A percentile compares a stretch with the other conserved stretches of the same genome.
These are phyloP conservation scores for Fusarium sp. DNA, from an alignment of 2,329 filamentous ascomycete genomes.

Conservation along the genomic window DNA sequence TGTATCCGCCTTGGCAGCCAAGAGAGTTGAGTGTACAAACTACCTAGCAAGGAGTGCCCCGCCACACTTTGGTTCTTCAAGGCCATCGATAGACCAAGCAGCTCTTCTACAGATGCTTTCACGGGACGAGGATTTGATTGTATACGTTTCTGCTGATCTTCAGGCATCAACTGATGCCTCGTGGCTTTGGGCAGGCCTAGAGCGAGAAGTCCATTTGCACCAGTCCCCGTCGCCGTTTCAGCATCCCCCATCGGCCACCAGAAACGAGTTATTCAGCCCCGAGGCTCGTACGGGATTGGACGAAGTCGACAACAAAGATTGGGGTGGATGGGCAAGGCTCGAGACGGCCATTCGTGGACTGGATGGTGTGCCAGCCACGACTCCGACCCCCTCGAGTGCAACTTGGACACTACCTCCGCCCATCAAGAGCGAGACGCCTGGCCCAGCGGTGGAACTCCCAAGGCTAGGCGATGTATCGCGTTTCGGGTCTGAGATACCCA, in stretches of 20 bases:
- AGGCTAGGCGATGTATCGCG: conserved; percentile 45
- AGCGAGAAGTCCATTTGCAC: conserved; percentile 54
- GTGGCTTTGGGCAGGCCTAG: conserved; percentile 82
- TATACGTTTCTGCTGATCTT: conserved; percentile 85
- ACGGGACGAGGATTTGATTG: conserved; percentile 86
- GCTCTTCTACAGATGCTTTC: conserved; percentile 47
- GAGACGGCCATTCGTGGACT: conserved; percentile 58
- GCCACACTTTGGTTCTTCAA: conserved; percentile 43
- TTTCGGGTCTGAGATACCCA: conserved; percentile 41
- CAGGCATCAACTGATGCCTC: conserved; percentile 80
- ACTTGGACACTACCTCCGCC: conserved; percentile 49
- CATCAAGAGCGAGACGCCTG: conserved; percentile 48
- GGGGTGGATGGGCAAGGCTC: conserved; percentile 83
- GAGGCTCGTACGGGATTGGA: conserved; percentile 62
- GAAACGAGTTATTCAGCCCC: conserved; percentile 54
- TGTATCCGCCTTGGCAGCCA: conserved; percentile 69
- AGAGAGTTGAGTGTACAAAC: conserved; percentile 57
- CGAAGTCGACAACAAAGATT: conserved; percentile 69
- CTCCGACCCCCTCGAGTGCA: conserved; percentile 46
- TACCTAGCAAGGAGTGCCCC: conserved; percentile 50
- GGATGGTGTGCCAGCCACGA: conserved; percentile 37
- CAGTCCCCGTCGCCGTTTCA: conserved; percentile 31
- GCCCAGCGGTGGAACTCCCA: conserved; percentile 40
- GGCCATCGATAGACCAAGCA: conserved; percentile 45
- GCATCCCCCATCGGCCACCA: conserved; percentile 38